Evolutionary conservation across 768 basidiomycete genomes (phyloP).

Genomic region (Tricholoma terreum): DNA sequence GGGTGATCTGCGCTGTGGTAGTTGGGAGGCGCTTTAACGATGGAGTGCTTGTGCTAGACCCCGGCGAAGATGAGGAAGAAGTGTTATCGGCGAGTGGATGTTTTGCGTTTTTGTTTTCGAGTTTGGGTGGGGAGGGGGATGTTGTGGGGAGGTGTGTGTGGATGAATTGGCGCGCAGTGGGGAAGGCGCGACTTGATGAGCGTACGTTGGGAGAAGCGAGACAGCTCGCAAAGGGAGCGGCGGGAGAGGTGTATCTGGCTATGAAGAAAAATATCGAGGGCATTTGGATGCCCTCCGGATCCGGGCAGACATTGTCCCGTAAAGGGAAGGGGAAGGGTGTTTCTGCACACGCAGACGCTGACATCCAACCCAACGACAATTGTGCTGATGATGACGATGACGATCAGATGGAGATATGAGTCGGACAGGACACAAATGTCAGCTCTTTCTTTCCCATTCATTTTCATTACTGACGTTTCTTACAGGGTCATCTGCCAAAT

Average conservation of each 20-base stretch:
- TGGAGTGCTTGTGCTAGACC: constrained; percentile 47
- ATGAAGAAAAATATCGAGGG: constrained; percentile 43
- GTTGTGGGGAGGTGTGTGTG: constrained; percentile 44
- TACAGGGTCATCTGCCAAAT: too few relatives aligned
- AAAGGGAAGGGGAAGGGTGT: not conserved
- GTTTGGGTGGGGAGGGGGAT: constrained; percentile 13
- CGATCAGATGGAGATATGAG: constrained; percentile 43
- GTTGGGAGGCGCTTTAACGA: constrained; percentile 38
- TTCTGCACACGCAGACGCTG: constrained; percentile 11
- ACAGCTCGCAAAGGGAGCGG: constrained; percentile 47
- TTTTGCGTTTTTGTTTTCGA: constrained; percentile 64
- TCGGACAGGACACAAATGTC: not conserved
- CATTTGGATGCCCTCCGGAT: constrained; percentile 5
- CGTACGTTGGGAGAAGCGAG: constrained; percentile 42
- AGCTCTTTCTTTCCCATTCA: too few relatives aligned
- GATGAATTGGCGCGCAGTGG: constrained; percentile 49
- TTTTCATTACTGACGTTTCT: too few relatives aligned
- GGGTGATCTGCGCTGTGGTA: constrained; percentile 68
- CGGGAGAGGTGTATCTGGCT: constrained; percentile 41
- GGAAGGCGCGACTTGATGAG: constrained; percentile 32
- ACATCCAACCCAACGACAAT: constrained; percentile 17
- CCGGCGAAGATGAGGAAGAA: constrained; percentile 41
- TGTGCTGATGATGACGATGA: constrained; percentile 33
- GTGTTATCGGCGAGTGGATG: constrained; percentile 48
- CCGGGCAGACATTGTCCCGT: not conserved